These are phyloP conservation scores for Rhynchospora breviuscula DNA, from an alignment of 176 grass and related monocot genomes.

Conservation along the genomic window DNA sequence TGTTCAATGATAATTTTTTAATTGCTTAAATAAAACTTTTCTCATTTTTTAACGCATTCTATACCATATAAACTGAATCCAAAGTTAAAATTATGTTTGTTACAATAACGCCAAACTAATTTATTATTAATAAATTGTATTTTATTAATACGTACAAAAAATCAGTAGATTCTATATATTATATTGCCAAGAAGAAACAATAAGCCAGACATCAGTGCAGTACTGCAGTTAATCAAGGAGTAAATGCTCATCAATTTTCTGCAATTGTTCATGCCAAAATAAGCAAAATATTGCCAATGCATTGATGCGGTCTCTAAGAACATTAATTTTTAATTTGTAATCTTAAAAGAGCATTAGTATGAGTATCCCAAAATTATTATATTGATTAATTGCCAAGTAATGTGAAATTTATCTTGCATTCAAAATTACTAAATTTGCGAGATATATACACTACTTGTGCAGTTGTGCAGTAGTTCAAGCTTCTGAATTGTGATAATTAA, in stretches of 20 bases:
- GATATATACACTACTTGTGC: too few species aligned
- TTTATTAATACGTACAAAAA: background rate
- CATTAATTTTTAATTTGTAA: background rate
- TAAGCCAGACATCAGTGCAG: background rate
- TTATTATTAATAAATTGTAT: background rate
- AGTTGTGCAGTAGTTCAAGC: background rate
- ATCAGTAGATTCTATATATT: background rate
- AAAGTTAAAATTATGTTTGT: background rate
- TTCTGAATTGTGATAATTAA: background rate
- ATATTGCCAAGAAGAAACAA: background rate
- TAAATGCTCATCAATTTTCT: too few species aligned
- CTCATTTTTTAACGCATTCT: background rate
- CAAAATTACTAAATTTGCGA: background rate
- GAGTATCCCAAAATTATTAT: background rate
- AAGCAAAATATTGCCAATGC: background rate
- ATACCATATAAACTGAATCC: background rate
- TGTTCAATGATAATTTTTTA: too few species aligned
- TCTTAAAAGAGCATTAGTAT: background rate
- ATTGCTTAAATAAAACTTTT: background rate
- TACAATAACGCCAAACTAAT: background rate
- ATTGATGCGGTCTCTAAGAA: background rate
- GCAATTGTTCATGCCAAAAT: background rate
- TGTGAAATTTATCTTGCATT: background rate
- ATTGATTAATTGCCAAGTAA: background rate
- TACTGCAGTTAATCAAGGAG: background rate